phyloP scores from a whole-genome alignment of 345 rosid species.

The Nephelium lappaceum region DNA sequence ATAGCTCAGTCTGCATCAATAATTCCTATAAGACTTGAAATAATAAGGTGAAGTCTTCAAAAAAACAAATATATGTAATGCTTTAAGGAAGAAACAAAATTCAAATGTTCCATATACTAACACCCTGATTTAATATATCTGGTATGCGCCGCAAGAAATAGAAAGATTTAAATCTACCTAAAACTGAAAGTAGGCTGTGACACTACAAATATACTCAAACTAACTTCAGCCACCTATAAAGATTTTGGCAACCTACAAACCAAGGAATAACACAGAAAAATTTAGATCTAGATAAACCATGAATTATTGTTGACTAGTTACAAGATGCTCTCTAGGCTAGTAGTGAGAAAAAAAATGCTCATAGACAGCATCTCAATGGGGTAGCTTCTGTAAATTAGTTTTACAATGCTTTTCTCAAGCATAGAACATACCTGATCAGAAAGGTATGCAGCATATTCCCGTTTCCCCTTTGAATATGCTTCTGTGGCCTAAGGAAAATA shows the following conservation, averaged over 20 bases:
- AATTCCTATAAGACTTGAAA: background rate
- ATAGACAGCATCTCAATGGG: background rate
- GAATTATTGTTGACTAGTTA: constrained; percentile 5
- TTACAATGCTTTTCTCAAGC: background rate
- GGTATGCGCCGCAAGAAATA: background rate
- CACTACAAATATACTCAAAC: background rate
- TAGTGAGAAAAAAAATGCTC: background rate
- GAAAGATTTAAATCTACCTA: background rate
- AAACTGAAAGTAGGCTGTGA: background rate
- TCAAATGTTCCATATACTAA: background rate
- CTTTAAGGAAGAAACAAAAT: background rate
- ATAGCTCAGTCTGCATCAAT: background rate
- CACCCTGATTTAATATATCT: background rate
- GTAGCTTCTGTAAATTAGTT: background rate
- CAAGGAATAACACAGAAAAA: background rate
- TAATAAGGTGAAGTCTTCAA: background rate
- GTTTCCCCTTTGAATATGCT: constrained; percentile 77
- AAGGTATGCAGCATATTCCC: constrained; percentile 71
- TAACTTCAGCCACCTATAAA: background rate
- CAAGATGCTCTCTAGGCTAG: background rate
- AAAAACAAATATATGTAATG: background rate
- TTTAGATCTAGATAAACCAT: background rate
- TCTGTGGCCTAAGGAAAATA: constrained; percentile 63
- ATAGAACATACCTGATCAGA: constrained; percentile 67
- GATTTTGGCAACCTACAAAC: background rate